Percentiles rank a stretch among this genome's conserved stretches.
Conservation (phyloP, 164 flowering plant genomes). For the Aristolochia contorta region DNA sequence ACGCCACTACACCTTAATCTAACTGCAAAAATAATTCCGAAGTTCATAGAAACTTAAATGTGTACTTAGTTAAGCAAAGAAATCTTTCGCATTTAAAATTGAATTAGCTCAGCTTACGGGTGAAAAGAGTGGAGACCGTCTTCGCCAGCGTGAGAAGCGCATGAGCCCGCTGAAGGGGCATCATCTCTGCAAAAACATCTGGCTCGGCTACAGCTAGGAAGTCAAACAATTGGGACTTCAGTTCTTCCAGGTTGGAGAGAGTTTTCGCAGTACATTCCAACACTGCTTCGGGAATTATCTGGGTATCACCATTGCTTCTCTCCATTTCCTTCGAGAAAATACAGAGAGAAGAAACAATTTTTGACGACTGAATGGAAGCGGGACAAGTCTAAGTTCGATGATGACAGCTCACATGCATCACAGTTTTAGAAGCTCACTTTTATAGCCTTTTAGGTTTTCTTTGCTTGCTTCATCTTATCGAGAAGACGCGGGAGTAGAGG, state of each 20-base stretch:
- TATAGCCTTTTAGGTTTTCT: too few species aligned
- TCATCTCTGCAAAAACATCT: constrained; percentile 41
- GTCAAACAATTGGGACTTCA: constrained; percentile 32
- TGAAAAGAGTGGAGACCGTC: constrained; percentile 42
- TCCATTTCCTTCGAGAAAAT: neutral
- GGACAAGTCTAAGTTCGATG: too few species aligned
- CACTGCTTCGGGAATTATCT: constrained; percentile 51
- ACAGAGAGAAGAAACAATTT: neutral
- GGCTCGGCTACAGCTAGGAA: constrained; percentile 44
- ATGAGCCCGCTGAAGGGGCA: constrained; percentile 70
- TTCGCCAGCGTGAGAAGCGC: constrained; percentile 53
- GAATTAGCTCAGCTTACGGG: constrained; percentile 28
- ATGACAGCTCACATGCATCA: too few species aligned
- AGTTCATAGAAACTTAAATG: neutral
- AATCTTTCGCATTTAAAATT: neutral
- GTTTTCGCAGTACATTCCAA: constrained; percentile 45
- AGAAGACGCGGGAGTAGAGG: too few species aligned
- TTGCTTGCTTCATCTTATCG: too few species aligned
- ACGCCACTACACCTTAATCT: constrained; percentile 71
- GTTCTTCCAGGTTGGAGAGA: constrained; percentile 29
- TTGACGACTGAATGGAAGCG: neutral
- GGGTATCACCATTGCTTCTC: constrained; percentile 9
- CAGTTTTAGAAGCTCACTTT: too few species aligned
- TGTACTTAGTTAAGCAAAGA: neutral
- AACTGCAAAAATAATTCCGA: constrained; percentile 32